phyloP scores from a whole-genome alignment of 108 stramenopile genomes.

The Stephanodiscus triporus region DNA sequence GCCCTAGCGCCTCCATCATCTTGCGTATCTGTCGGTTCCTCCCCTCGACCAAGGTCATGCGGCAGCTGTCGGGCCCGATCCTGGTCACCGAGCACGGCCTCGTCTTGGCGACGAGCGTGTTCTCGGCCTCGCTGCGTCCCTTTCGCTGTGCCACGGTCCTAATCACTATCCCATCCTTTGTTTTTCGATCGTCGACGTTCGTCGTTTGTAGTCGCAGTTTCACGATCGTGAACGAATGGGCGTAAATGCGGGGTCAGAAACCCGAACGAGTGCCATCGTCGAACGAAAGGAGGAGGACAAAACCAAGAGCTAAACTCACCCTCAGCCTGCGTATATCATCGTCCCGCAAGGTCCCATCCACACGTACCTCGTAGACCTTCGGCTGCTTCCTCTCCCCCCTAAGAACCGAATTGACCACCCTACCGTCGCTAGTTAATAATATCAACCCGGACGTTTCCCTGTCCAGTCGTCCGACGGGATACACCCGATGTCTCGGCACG shows the following conservation, averaged over 20 bases:
- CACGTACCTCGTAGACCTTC: slow-evolving; percentile 66
- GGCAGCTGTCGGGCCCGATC: slow-evolving; percentile 26
- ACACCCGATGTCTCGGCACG: slow-evolving; percentile 61
- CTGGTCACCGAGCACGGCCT: slow-evolving; percentile 51
- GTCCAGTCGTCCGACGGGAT: slow-evolving; percentile 84
- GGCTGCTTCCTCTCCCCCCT: slow-evolving; percentile 56
- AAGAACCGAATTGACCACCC: slow-evolving; percentile 72
- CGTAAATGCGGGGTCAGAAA: no score
- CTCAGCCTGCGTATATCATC: slow-evolving; percentile 48
- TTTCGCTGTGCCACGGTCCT: slow-evolving; percentile 66
- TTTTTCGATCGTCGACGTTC: not conserved
- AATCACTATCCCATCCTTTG: slow-evolving; percentile 57
- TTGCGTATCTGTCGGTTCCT: slow-evolving; percentile 87
- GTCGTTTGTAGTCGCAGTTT: no score
- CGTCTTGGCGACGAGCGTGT: slow-evolving; percentile 67
- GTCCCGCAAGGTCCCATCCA: slow-evolving; percentile 50
- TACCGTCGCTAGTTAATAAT: slow-evolving; percentile 76
- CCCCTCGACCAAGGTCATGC: slow-evolving; percentile 77
- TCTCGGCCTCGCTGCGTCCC: slow-evolving; percentile 35
- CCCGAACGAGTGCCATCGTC: no score
- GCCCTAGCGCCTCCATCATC: slow-evolving; percentile 76
- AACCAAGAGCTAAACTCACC: slow-evolving; percentile 8
- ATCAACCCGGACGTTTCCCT: slow-evolving; percentile 79
- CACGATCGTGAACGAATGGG: no score
- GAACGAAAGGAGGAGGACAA: not conserved